Base-by-base conservation (phyloP, 805 yeast species). In the Candida corydali region DNA sequence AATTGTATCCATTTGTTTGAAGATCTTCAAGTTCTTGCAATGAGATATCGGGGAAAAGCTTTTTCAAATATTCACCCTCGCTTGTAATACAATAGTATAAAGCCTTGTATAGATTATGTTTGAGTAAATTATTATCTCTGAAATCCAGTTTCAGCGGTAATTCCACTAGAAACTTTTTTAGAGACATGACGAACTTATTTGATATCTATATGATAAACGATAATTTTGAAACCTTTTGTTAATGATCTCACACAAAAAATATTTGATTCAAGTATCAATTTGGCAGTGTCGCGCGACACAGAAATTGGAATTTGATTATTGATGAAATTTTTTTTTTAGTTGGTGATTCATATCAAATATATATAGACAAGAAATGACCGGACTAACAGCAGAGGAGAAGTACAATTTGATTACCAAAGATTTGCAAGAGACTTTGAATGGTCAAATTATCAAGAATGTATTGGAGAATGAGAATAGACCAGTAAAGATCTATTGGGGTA, bases 401-500 rank as follows among this genome's bases (percentile, higher is more conserved):
- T 84, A 69, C 68, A 74, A 76, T 25, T 72, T 87, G 47, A 88
- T 93, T 55, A 83, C 94, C 30, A 81, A 82, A 57, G 81, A 82
- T 56, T 76, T 93, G 41, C 98, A 93, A 63, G 99, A 93, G 69
- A 91, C 84, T 36, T 75, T 93, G 42, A 87, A 91, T 59, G 82
- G 78, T 26, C 89, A 85, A 61, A 86, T 88, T 62, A 86, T 91
- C 63, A 84, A 84, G 56, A 76, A 87, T 55, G 78, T 87, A 23
- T 69, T 89, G 43, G 93, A 85, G 56, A 81, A 75, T 38, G 83
- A 86, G 54, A 78, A 86, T 51, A 79, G 95, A 51, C 86, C 93
- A 10, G 63, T 94, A 48, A 84, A 79, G 54, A 65, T 93, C 54
- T 93, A 93, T 78, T 93, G 97, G 98, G 99, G 99, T 49, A 89